Conservation (phyloP, 2,329 filamentous ascomycete species). For the Aureobasidium namibiae region DNA sequence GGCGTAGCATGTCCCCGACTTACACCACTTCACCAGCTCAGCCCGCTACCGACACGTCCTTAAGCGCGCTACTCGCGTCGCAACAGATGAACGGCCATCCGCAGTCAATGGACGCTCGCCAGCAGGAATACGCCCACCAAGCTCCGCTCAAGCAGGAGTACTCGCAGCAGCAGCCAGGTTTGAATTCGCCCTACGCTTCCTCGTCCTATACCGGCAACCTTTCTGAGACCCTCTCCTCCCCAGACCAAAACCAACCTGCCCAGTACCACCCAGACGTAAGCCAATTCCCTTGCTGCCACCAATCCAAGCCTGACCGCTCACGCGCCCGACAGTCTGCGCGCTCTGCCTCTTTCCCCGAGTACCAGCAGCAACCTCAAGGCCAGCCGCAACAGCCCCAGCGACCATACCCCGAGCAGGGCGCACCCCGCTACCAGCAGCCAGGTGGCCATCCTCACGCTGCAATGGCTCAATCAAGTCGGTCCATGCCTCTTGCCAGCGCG, state of each 20-base stretch:
- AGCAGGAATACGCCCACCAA: conserved; percentile 38
- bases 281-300: conserved; percentile 53
- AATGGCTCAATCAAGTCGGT: conserved; percentile 99
- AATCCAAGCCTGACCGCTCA: conserved; percentile 80
- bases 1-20: conserved; percentile 41
- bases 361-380: conserved; percentile 50
- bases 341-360: conserved; percentile 78
- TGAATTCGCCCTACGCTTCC: conserved; percentile 43
- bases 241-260: conserved; percentile 91
- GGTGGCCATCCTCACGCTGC: conserved; percentile 67
- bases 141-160: conserved; percentile 29
- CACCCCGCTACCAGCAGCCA: conserved; percentile 62
- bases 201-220: conserved; percentile 48
- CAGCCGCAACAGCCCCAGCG: conserved; percentile 40
- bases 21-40: conserved; percentile 32
- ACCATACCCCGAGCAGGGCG: conserved; percentile 11
- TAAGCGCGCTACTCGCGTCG: conserved; percentile 32
- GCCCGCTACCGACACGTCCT: conserved; percentile 29
- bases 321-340: conserved; percentile 67
- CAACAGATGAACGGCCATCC: conserved; percentile 29
- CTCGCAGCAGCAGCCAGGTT: conserved; percentile 43
- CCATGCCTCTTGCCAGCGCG: conserved; percentile 68
- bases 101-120: conserved; percentile 48
- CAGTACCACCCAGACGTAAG: conserved; percentile 61
- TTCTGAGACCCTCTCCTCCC: conserved; percentile 68